Percentiles rank a stretch among this genome's conserved stretches.
Evolutionary conservation across 2,329 filamentous ascomycete genomes (phyloP).

Genomic region (Rhexocercosporidium sp.): DNA sequence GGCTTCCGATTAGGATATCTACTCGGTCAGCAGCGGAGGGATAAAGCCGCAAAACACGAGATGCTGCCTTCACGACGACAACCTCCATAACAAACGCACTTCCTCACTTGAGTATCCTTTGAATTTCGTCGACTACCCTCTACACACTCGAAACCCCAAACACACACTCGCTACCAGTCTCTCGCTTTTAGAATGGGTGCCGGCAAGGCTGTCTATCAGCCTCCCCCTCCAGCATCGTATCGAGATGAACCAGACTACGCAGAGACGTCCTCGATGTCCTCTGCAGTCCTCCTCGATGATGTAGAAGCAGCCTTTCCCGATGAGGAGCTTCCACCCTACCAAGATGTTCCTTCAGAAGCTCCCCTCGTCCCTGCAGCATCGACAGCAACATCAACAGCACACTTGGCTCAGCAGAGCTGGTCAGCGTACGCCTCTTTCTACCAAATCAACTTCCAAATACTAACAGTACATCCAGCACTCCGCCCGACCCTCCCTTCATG

Average conservation of each 20-base stretch:
- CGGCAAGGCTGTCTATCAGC: slow-evolving; percentile 11
- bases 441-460: neutral
- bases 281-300: slow-evolving; percentile 28
- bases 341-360: slow-evolving; percentile 21
- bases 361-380: neutral
- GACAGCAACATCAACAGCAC: neutral
- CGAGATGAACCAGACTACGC: slow-evolving; percentile 27
- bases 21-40: neutral
- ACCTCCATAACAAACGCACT: neutral
- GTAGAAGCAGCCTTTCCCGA: slow-evolving; percentile 24
- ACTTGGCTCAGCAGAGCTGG: neutral
- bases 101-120: neutral
- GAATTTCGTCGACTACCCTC: neutral
- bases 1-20: neutral
- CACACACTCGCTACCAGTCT: neutral
- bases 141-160: neutral
- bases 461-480: slow-evolving; percentile 16
- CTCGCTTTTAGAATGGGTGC: slow-evolving; percentile 13
- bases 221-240: slow-evolving; percentile 13
- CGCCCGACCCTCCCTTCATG: slow-evolving; percentile 35
- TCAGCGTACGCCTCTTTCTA: neutral
- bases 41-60: neutral
- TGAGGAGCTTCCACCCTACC: slow-evolving; percentile 31
- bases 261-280: slow-evolving; percentile 29
- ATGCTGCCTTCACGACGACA: slow-evolving; percentile 10